Evolutionary conservation across 2,329 filamentous ascomycete species (phyloP), one percentile per base, ranked within the genome.

Genomic region (Fusarium sp.): DNA sequence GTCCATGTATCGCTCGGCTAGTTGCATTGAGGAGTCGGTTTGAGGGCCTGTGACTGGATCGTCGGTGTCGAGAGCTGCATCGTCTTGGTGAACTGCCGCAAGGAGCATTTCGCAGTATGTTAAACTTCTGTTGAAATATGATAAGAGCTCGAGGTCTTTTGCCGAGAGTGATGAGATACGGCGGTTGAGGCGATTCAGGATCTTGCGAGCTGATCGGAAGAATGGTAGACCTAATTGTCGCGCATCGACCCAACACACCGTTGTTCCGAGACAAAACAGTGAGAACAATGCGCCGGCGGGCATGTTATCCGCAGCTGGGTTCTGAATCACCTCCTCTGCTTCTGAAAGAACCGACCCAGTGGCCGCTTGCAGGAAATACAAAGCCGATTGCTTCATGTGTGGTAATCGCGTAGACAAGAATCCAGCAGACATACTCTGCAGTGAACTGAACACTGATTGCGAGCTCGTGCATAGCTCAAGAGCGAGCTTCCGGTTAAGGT

Each of bases 91-190:
- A 1, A 84, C 81, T 1, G 83, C 79, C 2, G 82, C 79, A 1
- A 83, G 78, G 6, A 84, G 75, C 82, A 84, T 84, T 59, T 84
- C 83, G 72, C 82, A 83, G 60, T 84, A 84, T 1, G 80, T 74
- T 18, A 83, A 36, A 24, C 82, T 83, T 42, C 82, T 80, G 33
- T 82, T 81, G 62, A 84, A 84, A 50, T 80, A 84, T 0, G 75
- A 74, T 7, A 84, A 44, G 2, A 82, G 71, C 28, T 82, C 76
- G 4, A 73, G 39, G 10, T 83, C 73, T 15, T 76, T 70, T 3
- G 62, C 59, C 3, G 72, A 72, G 4, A 69, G 68, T 0, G 45
- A 41, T 10, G 60, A 39, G 2, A 73, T 48, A 1, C 77, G 74
- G 10, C 74, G 56, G 5, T 80, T 78, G 3, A 81, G 56, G 1